A percentile compares a stretch with the other conserved stretches of the same genome.
phyloP scores from a whole-genome alignment of 108 stramenopile genomes.

The Cyclotella distinguenda region DNA sequence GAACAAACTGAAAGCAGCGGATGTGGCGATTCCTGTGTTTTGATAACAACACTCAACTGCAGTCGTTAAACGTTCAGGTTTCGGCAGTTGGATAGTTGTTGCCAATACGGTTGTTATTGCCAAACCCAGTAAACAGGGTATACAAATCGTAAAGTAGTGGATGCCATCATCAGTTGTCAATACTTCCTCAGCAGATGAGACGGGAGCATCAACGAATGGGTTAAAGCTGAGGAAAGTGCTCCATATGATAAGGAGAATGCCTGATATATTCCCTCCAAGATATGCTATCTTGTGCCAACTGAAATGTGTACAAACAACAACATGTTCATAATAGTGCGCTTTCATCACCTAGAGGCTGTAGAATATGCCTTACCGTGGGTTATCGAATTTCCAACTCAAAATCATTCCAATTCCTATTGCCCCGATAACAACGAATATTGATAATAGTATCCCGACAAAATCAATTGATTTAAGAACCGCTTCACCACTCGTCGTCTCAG shows the following conservation, averaged over 20 bases:
- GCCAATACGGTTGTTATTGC: conserved; percentile 8
- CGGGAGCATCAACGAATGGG: neutral
- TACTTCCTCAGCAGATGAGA: conserved; percentile 7
- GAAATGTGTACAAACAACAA: no score
- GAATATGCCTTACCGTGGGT: no score
- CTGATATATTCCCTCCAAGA: conserved; percentile 21
- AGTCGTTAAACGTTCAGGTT: conserved; percentile 24
- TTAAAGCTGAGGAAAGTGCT: conserved; percentile 29
- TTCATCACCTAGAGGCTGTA: no score
- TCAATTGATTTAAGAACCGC: conserved; percentile 22
- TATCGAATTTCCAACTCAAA: conserved; percentile 24
- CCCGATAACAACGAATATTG: conserved; percentile 19
- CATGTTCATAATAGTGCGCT: no score
- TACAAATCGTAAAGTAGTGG: conserved; percentile 17
- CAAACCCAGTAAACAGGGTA: conserved; percentile 29
- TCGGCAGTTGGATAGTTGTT: conserved; percentile 1
- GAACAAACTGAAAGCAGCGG: conserved; percentile 33
- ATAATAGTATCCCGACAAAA: conserved; percentile 24
- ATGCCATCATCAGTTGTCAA: neutral
- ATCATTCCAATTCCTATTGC: conserved; percentile 26
- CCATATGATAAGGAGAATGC: conserved; percentile 25
- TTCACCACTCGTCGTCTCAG: conserved; percentile 1
- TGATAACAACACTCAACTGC: conserved; percentile 44
- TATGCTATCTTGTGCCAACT: conserved; percentile 28
- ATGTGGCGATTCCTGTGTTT: conserved; percentile 44